Conservation (phyloP, 2,329 filamentous ascomycete species). For the Fusarium marasasianum region DNA sequence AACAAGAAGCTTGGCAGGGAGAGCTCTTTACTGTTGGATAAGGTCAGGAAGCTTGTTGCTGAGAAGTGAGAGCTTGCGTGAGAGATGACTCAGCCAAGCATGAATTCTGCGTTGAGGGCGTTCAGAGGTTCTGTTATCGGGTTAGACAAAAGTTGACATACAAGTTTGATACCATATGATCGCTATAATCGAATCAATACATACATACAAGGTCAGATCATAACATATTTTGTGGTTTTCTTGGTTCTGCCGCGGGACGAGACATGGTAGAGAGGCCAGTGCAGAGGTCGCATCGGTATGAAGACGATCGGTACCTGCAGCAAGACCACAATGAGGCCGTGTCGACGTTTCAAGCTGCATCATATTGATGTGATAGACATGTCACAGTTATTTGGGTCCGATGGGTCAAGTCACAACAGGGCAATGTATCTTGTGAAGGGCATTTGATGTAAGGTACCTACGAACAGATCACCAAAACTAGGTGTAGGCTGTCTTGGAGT, state of each 20-base stretch:
- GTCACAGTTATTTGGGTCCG: not conserved
- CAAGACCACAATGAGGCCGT: not conserved
- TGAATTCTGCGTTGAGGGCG: constrained; percentile 11
- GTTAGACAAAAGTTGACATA: constrained; percentile 30
- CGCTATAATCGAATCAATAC: constrained; percentile 5
- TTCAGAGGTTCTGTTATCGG: constrained; percentile 21
- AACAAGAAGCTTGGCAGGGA: constrained; percentile 84
- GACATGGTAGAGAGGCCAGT: not conserved
- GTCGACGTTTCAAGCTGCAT: constrained; percentile 5
- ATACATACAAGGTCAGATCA: not conserved
- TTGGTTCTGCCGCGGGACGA: not conserved
- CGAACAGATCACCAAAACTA: not conserved
- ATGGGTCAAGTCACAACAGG: not conserved
- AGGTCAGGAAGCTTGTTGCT: constrained; percentile 77
- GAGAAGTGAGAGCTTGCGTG: constrained; percentile 34
- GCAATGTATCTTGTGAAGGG: not conserved
- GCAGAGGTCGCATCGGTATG: not conserved
- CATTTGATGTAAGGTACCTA: not conserved
- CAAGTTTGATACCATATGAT: constrained; percentile 17
- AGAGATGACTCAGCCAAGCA: not conserved
- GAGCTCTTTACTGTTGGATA: constrained; percentile 79
- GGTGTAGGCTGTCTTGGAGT: not conserved
- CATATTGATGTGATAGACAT: not conserved
- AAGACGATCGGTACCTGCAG: not conserved
- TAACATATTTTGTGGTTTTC: not conserved